Percentiles rank a stretch among this genome's conserved stretches.
Conservation (phyloP, 2,329 filamentous ascomycete genomes). For the Cladosporium halotolerans region DNA sequence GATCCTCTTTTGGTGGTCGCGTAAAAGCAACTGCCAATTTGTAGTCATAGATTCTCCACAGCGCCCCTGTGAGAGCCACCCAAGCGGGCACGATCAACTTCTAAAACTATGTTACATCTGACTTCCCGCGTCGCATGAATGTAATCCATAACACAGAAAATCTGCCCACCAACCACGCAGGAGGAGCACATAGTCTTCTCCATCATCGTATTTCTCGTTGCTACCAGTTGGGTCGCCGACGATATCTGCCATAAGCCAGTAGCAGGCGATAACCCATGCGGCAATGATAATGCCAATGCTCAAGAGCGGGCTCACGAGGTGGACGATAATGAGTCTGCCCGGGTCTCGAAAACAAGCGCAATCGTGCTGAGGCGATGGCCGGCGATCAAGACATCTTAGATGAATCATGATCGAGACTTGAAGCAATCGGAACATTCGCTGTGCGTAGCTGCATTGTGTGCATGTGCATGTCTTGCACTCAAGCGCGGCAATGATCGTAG, state of each 20-base stretch:
- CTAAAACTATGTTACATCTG: too few relatives aligned
- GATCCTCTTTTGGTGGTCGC: too few relatives aligned
- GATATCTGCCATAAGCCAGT: constrained; percentile 57
- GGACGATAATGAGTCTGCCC: constrained; percentile 45
- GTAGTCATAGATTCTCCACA: too few relatives aligned
- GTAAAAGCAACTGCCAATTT: too few relatives aligned
- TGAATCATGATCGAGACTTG: constrained; percentile 48
- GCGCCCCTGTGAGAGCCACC: too few relatives aligned
- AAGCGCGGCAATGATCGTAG: constrained; percentile 45
- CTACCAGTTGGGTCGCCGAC: constrained; percentile 55
- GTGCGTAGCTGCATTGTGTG: constrained; percentile 41
- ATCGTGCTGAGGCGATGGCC: constrained; percentile 24
- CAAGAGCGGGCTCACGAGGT: constrained; percentile 50
- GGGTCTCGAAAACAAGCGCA: constrained; percentile 34
- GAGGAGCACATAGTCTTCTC: constrained; percentile 52
- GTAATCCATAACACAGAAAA: constrained; percentile 37
- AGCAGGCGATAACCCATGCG: constrained; percentile 54
- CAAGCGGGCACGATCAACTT: too few relatives aligned
- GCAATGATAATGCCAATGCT: constrained; percentile 51
- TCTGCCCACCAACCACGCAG: constrained; percentile 56
- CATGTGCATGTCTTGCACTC: constrained; percentile 45
- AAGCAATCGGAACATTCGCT: constrained; percentile 45
- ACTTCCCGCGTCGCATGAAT: too few relatives aligned
- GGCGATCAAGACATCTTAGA: constrained; percentile 43
- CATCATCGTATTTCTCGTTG: constrained; percentile 53